Base-by-base conservation (phyloP, 495 filamentous ascomycete species). In the Tricharina praecox region DNA sequence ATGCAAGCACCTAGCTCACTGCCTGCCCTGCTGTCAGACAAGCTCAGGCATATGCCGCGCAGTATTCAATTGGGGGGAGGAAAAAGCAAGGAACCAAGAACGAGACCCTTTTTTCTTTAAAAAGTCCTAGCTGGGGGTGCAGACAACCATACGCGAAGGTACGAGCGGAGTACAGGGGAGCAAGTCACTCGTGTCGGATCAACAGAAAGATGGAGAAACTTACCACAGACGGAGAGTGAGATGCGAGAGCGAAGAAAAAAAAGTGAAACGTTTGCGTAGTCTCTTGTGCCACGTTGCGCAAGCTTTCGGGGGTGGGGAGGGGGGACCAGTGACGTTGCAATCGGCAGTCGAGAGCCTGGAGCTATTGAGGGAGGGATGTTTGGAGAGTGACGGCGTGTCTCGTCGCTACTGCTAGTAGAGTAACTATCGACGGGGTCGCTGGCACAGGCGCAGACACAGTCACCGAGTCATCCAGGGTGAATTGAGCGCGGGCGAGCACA, bases 281-380 rank as follows among this genome's bases (percentile, higher is more conserved):
- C 21, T 19, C 18, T 21, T 40, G 37, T 40, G 37, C 11, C 37
- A 40, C 37, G 37, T 40, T 40, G 37, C 18, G 37, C 2, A 40
- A 40, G 37, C 20, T 40, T 40, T 20, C 10, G 10, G n/a, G 1
- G n/a, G n/a, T 38, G 35, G 7, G 10, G n/a, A 16, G 2, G 10
- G 1, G 10, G 2, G n/a, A 10, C 21, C 20, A n/a, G n/a, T n/a
- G n/a, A n/a, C n/a, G n/a, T n/a, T n/a, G n/a, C n/a, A n/a, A n/a
- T n/a, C n/a, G n/a, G n/a, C n/a, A n/a, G n/a, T n/a, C n/a, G n/a
- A n/a, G n/a, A n/a, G n/a, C n/a, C n/a, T n/a, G n/a, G n/a, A n/a
- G n/a, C n/a, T n/a, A n/a, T n/a, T n/a, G n/a, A n/a, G n/a, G n/a
- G n/a, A n/a, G n/a, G n/a, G n/a, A n/a, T n/a, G n/a, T n/a, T n/a